Percentiles rank a stretch among this genome's conserved stretches.
phyloP scores from a whole-genome alignment of 768 basidiomycete genomes.

The Pulveroboletus sp. region DNA sequence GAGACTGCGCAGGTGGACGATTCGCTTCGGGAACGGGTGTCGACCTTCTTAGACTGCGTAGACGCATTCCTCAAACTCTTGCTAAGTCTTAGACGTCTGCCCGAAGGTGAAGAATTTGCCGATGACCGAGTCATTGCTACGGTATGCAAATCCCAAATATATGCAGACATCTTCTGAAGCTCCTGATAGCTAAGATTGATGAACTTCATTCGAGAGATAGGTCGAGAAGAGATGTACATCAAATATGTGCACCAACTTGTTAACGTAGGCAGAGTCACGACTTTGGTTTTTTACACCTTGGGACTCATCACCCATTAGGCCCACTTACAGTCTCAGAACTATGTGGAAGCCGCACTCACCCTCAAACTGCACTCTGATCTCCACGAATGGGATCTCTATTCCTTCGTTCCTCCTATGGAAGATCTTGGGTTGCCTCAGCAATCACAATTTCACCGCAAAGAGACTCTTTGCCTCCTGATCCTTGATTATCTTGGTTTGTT shows the following conservation, averaged over 20 bases:
- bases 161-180: conserved; percentile 5
- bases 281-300: not conserved
- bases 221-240: conserved; percentile 90
- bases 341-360: conserved; percentile 89
- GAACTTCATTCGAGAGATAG: conserved; percentile 91
- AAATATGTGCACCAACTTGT: conserved; percentile 96
- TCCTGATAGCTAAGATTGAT: conserved; percentile 67
- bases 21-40: conserved; percentile 69
- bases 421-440: conserved; percentile 88
- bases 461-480: conserved; percentile 85
- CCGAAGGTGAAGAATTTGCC: conserved; percentile 89
- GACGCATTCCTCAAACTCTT: conserved; percentile 90
- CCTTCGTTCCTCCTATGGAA: conserved; percentile 82
- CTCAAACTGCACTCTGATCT: conserved; percentile 92
- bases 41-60: conserved; percentile 81
- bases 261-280: conserved; percentile 48
- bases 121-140: conserved; percentile 95
- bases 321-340: conserved; percentile 85
- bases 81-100: conserved; percentile 80
- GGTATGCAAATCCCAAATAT: conserved; percentile 34
- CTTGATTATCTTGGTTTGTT: conserved; percentile 84
- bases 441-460: conserved; percentile 90
- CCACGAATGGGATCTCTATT: conserved; percentile 82
- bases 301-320: conserved; percentile 45
- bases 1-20: conserved; percentile 79